Conservation (phyloP, 257 asterid species). For the Orobanche coerulescens region DNA sequence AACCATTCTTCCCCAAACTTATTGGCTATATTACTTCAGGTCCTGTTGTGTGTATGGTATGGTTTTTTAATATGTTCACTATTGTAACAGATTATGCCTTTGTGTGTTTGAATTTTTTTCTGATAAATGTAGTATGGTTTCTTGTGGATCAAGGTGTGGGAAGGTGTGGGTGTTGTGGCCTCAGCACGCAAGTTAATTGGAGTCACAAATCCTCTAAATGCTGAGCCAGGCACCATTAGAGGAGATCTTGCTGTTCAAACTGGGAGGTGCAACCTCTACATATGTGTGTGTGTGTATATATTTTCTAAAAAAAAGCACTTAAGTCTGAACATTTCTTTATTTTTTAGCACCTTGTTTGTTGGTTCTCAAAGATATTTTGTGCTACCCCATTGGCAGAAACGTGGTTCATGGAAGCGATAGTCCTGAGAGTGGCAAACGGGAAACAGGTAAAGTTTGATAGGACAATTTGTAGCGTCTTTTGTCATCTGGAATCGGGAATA, state of each 20-base stretch:
- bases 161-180: slow-evolving; percentile 86
- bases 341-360: not conserved
- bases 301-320: no score
- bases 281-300: no score
- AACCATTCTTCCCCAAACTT: slow-evolving; percentile 81
- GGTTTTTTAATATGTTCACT: no score
- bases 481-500: not conserved
- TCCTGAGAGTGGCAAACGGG: slow-evolving; percentile 81
- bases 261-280: slow-evolving; percentile 55
- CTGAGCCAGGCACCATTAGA: slow-evolving; percentile 94
- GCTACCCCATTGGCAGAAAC: slow-evolving; percentile 47
- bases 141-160: slow-evolving; percentile 62
- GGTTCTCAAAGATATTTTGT: not conserved
- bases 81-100: no score
- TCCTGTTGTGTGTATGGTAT: slow-evolving; percentile 94
- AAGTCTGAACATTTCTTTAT: no score
- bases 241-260: slow-evolving; percentile 96
- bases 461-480: not conserved
- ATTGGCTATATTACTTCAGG: slow-evolving; percentile 80
- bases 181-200: slow-evolving; percentile 95
- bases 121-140: not conserved
- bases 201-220: slow-evolving; percentile 88
- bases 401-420: slow-evolving; percentile 97
- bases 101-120: slow-evolving; percentile 7
- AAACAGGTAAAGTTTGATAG: slow-evolving; percentile 47